Conservation (phyloP, 2,329 filamentous ascomycete species). For the Raffaelea albimanens region DNA sequence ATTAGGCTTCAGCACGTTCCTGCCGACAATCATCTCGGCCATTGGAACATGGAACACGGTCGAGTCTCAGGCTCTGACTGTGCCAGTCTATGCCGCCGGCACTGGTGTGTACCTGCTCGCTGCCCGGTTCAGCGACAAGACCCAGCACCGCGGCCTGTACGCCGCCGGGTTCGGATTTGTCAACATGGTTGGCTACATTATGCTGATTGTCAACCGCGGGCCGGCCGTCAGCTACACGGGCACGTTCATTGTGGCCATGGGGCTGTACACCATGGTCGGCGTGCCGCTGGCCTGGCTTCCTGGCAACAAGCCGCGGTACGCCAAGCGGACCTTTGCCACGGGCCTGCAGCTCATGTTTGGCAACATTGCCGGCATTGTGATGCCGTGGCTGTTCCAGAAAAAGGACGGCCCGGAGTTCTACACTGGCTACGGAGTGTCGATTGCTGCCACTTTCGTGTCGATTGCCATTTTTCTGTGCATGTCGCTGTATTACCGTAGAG, state of each 20-base stretch:
- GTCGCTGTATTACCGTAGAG: not conserved
- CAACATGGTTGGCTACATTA: conserved; percentile 58
- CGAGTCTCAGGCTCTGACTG: conserved; percentile 64
- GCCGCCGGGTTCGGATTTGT: conserved; percentile 51
- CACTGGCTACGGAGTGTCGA: not conserved
- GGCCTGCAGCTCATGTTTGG: conserved; percentile 8
- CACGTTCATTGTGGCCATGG: conserved; percentile 64
- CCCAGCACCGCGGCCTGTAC: conserved; percentile 57
- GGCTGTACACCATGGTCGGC: conserved; percentile 53
- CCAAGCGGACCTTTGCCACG: conserved; percentile 46
- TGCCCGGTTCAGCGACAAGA: conserved; percentile 57
- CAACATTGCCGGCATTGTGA: conserved; percentile 39
- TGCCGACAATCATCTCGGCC: conserved; percentile 67
- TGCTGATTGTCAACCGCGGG: conserved; percentile 51
- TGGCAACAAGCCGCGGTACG: conserved; percentile 63
- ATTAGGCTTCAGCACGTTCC: conserved; percentile 61
- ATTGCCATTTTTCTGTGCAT: not conserved
- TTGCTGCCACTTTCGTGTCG: not conserved
- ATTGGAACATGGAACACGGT: conserved; percentile 54
- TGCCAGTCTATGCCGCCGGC: conserved; percentile 67
- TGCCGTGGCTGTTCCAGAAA: conserved; percentile 33
- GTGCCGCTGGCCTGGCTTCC: conserved; percentile 49
- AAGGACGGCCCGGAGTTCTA: not conserved
- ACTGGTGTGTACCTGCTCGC: conserved; percentile 58
- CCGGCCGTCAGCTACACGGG: conserved; percentile 62